These are phyloP conservation scores for Naganishia friedmannii DNA, from an alignment of 768 basidiomycete species.

Conservation along the genomic window DNA sequence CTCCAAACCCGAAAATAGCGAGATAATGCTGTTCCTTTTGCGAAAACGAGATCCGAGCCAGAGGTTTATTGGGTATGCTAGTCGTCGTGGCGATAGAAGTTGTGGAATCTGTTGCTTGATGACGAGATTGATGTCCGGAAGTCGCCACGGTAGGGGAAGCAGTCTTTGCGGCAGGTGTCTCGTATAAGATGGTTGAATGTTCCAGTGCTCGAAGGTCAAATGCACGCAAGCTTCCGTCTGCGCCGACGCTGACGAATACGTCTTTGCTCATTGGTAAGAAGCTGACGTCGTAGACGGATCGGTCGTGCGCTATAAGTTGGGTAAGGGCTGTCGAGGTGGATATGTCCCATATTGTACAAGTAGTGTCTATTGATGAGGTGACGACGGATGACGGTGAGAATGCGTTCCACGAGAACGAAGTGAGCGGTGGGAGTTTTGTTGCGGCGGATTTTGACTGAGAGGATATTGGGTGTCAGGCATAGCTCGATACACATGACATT, in stretches of 20 bases:
- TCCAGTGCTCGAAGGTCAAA: constrained; percentile 95
- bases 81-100: neutral
- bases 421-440: constrained; percentile 80
- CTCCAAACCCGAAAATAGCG: constrained; percentile 95
- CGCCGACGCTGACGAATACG: constrained; percentile 96
- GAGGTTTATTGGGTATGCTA: constrained; percentile 36
- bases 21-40: constrained; percentile 73
- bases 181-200: constrained; percentile 97
- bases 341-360: constrained; percentile 98
- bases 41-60: constrained; percentile 50
- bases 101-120: constrained; percentile 5
- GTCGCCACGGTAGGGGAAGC: neutral
- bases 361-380: constrained; percentile 97
- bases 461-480: neutral
- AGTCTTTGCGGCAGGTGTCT: constrained; percentile 54
- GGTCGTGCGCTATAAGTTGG: constrained; percentile 94
- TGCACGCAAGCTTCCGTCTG: constrained; percentile 91
- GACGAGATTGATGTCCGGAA: neutral
- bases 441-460: constrained; percentile 82
- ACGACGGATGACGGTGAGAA: constrained; percentile 85
- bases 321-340: constrained; percentile 89
- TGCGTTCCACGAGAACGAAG: constrained; percentile 97
- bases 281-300: constrained; percentile 80
- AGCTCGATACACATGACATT: neutral
- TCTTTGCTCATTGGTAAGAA: constrained; percentile 95